Evolutionary conservation across 441 rosid species (phyloP), one percentile per base, ranked within the genome.

Genomic region (Codiaeum variegatum): DNA sequence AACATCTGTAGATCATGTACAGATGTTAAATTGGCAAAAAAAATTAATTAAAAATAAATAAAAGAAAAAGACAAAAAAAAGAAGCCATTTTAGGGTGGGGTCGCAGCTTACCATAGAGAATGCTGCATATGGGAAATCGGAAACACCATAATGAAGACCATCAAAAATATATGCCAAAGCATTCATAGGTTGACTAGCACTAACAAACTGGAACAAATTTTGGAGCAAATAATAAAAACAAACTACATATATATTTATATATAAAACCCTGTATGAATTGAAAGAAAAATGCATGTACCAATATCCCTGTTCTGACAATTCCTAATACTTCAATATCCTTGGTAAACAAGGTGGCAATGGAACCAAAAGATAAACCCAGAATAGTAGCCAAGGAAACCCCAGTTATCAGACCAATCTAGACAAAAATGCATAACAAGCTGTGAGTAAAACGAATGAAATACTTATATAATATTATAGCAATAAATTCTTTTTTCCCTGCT

Each of bases 121-220:
- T 49, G 99, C 99, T 74, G 99, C 96, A 73, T 93, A 95, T 18
- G 86, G 83, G 79, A 95, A 95, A 85, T 95, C 99, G 2, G 97
- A 95, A 82, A 91, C 91, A 28, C 99, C 99, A 75, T 84, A 95
- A 75, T 90, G 96, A 51, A 95, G 94, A 71, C 99, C 99, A 73
- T 92, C 99, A 79, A 91, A 93, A 58, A 93, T 87, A 81, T 88
- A 95, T 34, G 99, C 99, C 51, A 92, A 78, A 40, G 98, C 96
- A 76, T 90, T 95, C 56, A 95, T 63, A 47, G 99, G 99, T 81
- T 95, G 99, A 75, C 92, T 91, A 31, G 91, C 96, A 56, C 96
- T 85, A 24, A 91, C 98, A 54, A 92, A 92, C 99, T 94, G 88
- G 38, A 58, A 68, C 13, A 15, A 72, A 40, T 66, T 72, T 69